Evolutionary conservation across 2,329 filamentous ascomycete genomes (phyloP).

Genomic region (Curvularia lunata): DNA sequence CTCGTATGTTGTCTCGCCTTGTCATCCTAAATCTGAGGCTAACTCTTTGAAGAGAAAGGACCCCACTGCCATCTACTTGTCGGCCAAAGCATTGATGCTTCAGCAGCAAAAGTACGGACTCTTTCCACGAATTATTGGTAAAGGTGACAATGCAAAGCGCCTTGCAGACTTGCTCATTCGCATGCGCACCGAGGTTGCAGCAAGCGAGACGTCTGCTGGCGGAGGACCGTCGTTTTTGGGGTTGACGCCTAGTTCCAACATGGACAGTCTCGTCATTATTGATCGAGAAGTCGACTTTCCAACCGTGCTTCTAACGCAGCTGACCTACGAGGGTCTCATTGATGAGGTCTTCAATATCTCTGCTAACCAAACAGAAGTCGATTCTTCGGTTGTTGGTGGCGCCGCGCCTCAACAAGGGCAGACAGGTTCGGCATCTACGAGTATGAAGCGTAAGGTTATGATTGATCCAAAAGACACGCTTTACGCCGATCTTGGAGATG

Average conservation of each 20-base stretch:
- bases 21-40: conserved; percentile 18
- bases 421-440: conserved; percentile 54
- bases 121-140: conserved; percentile 92
- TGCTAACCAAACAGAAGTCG: conserved; percentile 91
- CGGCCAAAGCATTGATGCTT: conserved; percentile 91
- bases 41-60: conserved; percentile 70
- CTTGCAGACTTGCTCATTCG: conserved; percentile 85
- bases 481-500: conserved; percentile 84
- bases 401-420: conserved; percentile 66
- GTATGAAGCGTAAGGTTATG: conserved; percentile 83
- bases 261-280: conserved; percentile 91
- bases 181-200: conserved; percentile 87
- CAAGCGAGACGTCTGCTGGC: conserved; percentile 72
- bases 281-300: conserved; percentile 95
- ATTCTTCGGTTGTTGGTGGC: conserved; percentile 85
- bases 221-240: conserved; percentile 64
- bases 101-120: conserved; percentile 91
- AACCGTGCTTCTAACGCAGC: conserved; percentile 87
- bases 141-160: conserved; percentile 90
- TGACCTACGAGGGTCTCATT: conserved; percentile 95
- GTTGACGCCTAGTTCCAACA: conserved; percentile 81
- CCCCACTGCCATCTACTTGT: conserved; percentile 84
- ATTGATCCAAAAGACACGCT: conserved; percentile 89
- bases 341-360: conserved; percentile 92
- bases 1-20: conserved; percentile 59